Evolutionary conservation across 805 yeast species (phyloP).

Genomic region (Ogataea kodamae): DNA sequence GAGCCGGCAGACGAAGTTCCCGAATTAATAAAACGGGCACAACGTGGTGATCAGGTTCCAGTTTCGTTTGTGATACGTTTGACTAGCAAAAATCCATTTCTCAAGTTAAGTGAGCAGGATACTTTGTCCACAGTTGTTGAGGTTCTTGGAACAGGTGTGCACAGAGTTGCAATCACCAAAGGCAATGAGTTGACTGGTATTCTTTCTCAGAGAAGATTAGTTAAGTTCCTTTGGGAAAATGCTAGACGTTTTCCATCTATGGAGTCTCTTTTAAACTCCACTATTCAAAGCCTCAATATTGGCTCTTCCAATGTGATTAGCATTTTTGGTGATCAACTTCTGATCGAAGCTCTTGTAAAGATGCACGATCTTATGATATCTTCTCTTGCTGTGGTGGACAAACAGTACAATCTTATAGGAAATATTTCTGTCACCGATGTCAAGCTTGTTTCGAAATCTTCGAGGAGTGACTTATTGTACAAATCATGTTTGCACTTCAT

Average conservation of each 20-base stretch:
- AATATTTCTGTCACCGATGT: conserved; percentile 95
- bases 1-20: conserved; percentile 39
- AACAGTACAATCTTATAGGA: conserved; percentile 71
- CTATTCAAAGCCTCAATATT: conserved; percentile 69
- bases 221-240: conserved; percentile 87
- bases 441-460: conserved; percentile 77
- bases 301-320: conserved; percentile 73
- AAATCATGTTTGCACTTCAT: conserved; percentile 85
- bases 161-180: conserved; percentile 75
- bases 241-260: conserved; percentile 80
- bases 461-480: conserved; percentile 78
- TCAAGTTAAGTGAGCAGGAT: conserved; percentile 68
- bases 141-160: conserved; percentile 91
- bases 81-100: conserved; percentile 85
- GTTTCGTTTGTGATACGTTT: conserved; percentile 82
- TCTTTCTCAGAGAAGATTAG: conserved; percentile 83
- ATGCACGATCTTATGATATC: conserved; percentile 85
- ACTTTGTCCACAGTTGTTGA: conserved; percentile 74
- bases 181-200: conserved; percentile 69
- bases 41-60: conserved; percentile 85
- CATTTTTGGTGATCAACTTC: conserved; percentile 79
- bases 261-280: conserved; percentile 66
- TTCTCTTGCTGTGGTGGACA: conserved; percentile 89
- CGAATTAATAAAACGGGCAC: conserved; percentile 55
- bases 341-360: conserved; percentile 79